A percentile compares a stretch with the other conserved stretches of the same genome.
phyloP scores from a whole-genome alignment of 2,329 filamentous ascomycete genomes.

The Aotearoamyces nothofagi region DNA sequence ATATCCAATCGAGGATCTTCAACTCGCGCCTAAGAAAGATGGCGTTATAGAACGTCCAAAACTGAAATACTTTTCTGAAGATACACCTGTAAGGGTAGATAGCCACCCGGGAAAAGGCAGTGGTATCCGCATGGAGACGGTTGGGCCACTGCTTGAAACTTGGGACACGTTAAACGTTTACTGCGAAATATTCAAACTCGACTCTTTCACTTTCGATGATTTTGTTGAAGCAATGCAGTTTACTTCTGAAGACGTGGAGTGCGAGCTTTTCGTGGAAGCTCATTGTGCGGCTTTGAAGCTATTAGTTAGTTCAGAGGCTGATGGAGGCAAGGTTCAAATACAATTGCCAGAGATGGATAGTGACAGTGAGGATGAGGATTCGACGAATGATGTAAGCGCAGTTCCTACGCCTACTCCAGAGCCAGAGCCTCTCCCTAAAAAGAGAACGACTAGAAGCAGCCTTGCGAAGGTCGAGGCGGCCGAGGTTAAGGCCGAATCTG shows the following conservation, averaged over 20 bases:
- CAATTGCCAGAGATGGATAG: conserved; percentile 61
- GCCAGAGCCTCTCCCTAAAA: conserved; percentile 49
- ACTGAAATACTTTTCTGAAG: conserved; percentile 61
- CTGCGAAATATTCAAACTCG: conserved; percentile 81
- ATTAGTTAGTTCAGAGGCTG: conserved; percentile 59
- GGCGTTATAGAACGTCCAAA: conserved; percentile 49
- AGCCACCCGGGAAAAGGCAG: conserved; percentile 31
- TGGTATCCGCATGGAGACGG: conserved; percentile 65
- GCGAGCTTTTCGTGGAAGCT: conserved; percentile 77
- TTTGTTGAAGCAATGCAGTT: conserved; percentile 79
- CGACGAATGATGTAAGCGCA: conserved; percentile 38
- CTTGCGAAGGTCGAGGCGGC: conserved; percentile 69
- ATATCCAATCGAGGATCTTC: conserved; percentile 90
- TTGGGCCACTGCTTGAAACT: conserved; percentile 75
- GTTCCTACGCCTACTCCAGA: conserved; percentile 48
- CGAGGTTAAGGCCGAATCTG: conserved; percentile 40
- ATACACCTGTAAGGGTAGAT: conserved; percentile 37
- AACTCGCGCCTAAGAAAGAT: conserved; percentile 53
- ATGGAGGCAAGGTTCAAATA: conserved; percentile 67
- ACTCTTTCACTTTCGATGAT: conserved; percentile 97
- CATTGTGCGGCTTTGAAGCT: conserved; percentile 86
- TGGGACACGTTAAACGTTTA: conserved; percentile 99
- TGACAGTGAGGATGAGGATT: conserved; percentile 52
- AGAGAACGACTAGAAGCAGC: conserved; percentile 72
- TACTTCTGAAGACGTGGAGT: conserved; percentile 55